Evolutionary conservation across 352 stramenopile genomes (phyloP).

Genomic region (Globisporangium alternatum): DNA sequence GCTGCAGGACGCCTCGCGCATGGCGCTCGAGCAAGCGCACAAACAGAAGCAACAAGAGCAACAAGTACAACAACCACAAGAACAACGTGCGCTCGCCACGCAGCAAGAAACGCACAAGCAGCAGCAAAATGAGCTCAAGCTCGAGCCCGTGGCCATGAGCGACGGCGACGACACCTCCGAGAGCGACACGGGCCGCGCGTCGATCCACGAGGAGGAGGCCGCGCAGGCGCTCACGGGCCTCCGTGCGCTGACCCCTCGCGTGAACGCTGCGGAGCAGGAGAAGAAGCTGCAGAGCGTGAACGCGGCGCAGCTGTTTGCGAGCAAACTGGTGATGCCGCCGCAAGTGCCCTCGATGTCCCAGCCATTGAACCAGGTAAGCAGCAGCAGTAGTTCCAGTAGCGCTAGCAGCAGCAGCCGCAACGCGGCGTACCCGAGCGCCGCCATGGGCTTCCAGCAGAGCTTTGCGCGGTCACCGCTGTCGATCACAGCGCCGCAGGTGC

Average conservation of each 20-base stretch:
- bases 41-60: slow-evolving; percentile 2
- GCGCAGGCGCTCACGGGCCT: slow-evolving; percentile 74
- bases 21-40: slow-evolving; percentile 17
- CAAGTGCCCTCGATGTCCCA: neutral
- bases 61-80: slow-evolving; percentile 1
- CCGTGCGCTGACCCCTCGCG: slow-evolving; percentile 25
- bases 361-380: slow-evolving; percentile 3
- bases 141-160: slow-evolving; percentile 2
- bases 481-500: slow-evolving; percentile 40
- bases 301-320: slow-evolving; percentile 13
- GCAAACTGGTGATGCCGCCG: neutral
- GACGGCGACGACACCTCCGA: slow-evolving; percentile 16
- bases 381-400: neutral
- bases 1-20: slow-evolving; percentile 37
- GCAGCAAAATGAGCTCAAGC: slow-evolving; percentile 11
- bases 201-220: slow-evolving; percentile 58
- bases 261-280: slow-evolving; percentile 13
- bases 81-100: neutral
- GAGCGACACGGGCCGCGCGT: slow-evolving; percentile 17
- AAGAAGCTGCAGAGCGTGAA: slow-evolving; percentile 16
- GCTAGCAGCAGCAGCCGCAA: slow-evolving; percentile 6
- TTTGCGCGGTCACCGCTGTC: slow-evolving; percentile 32
- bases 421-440: slow-evolving; percentile 13
- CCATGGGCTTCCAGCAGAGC: slow-evolving; percentile 12
- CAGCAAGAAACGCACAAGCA: neutral